These are phyloP conservation scores for Chondrostereum purpureum DNA, from an alignment of 1,284 basidiomycete genomes.

Conservation along the genomic window DNA sequence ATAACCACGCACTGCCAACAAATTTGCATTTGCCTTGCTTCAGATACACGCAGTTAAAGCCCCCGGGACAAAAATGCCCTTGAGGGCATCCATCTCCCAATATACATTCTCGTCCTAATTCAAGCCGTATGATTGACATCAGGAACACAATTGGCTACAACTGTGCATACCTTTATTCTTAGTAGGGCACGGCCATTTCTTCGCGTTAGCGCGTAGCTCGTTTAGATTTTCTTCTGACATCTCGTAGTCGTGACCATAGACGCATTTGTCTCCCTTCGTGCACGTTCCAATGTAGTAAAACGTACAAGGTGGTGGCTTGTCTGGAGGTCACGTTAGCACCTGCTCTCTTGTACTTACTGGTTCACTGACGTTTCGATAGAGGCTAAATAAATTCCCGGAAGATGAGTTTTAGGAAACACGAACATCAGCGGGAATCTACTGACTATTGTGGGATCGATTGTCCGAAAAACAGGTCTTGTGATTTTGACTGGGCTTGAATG, in stretches of 20 bases:
- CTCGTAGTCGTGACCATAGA: conserved; percentile 33
- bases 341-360: neutral
- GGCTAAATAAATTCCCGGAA: neutral
- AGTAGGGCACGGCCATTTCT: conserved; percentile 32
- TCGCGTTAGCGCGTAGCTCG: conserved; percentile 29
- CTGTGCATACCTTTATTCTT: conserved; percentile 25
- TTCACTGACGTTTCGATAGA: neutral
- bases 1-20: conserved; percentile 24
- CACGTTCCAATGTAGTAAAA: conserved; percentile 33
- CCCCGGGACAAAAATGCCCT: conserved; percentile 27
- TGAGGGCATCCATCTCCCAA: conserved; percentile 26
- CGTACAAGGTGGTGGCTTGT: conserved; percentile 27
- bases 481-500: no score
- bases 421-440: no score
- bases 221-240: conserved; percentile 26
- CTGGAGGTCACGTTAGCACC: conserved; percentile 9
- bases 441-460: no score
- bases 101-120: conserved; percentile 24
- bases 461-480: no score
- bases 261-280: conserved; percentile 12
- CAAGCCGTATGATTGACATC: neutral
- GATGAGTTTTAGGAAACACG: no score
- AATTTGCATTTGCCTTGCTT: conserved; percentile 31
- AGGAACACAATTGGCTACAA: neutral
- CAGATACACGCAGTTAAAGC: conserved; percentile 25